Percentiles rank a stretch among this genome's conserved stretches.
Conservation (phyloP, 371 early-diverging fungal species). For the Mucor saturninus region DNA sequence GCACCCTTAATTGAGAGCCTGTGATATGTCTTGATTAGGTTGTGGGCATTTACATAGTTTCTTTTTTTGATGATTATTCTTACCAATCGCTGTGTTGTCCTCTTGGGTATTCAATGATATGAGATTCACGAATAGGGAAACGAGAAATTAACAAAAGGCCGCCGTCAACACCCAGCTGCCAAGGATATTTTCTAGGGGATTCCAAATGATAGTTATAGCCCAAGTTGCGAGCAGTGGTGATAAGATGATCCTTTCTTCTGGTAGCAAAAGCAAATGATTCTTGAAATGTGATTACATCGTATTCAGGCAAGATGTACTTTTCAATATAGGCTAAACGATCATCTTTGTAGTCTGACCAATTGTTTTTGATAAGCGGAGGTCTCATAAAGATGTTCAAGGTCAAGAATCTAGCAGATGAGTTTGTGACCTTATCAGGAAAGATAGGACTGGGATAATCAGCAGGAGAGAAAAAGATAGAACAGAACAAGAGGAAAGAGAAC, state of each 20-base stretch:
- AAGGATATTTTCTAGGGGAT: slow-evolving; percentile 65
- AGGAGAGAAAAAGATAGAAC: slow-evolving; percentile 43
- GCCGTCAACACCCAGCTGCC: slow-evolving; percentile 76
- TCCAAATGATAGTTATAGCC: slow-evolving; percentile 72
- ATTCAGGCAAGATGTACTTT: slow-evolving; percentile 63
- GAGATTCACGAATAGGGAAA: slow-evolving; percentile 69
- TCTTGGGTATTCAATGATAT: slow-evolving; percentile 65
- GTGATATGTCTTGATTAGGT: neutral
- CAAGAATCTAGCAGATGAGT: slow-evolving; percentile 61
- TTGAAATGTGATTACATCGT: slow-evolving; percentile 83
- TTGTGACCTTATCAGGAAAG: slow-evolving; percentile 41
- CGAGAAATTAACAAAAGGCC: slow-evolving; percentile 79
- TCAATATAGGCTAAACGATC: slow-evolving; percentile 73
- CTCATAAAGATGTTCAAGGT: slow-evolving; percentile 86
- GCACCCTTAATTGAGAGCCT: slow-evolving; percentile 81
- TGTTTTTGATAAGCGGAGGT: slow-evolving; percentile 82
- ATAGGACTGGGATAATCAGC: slow-evolving; percentile 31
- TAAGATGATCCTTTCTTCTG: slow-evolving; percentile 59
- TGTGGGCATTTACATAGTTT: neutral
- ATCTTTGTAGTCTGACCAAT: slow-evolving; percentile 81
- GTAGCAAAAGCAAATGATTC: slow-evolving; percentile 83
- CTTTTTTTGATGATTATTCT: neutral
- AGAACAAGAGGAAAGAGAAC: slow-evolving; percentile 46
- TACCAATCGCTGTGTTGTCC: slow-evolving; percentile 79
- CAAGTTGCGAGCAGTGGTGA: slow-evolving; percentile 61